These are phyloP conservation scores for Phlebiopsis flavidoalba DNA, from an alignment of 768 basidiomycete genomes.

Conservation along the genomic window DNA sequence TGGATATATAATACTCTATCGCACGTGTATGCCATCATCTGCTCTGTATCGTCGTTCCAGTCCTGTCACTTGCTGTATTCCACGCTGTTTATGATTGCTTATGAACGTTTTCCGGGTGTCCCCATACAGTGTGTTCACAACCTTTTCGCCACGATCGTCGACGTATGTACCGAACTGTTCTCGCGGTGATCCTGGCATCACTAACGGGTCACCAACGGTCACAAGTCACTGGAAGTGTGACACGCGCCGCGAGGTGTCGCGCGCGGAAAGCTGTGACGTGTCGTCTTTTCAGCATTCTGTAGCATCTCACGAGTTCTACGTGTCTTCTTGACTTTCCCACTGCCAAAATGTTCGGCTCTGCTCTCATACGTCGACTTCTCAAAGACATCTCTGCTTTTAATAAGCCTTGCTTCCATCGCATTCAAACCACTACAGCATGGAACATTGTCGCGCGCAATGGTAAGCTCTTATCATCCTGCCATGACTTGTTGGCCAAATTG, in stretches of 20 bases:
- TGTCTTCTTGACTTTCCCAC: not conserved
- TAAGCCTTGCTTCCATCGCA: constrained; percentile 63
- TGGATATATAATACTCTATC: not conserved
- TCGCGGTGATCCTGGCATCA: not conserved
- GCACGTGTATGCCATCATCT: constrained; percentile 4
- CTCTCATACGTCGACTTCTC: constrained; percentile 47
- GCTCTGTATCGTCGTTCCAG: not conserved
- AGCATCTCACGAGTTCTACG: not conserved
- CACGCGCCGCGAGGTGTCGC: not conserved
- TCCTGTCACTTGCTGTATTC: not conserved
- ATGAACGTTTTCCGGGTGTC: not conserved
- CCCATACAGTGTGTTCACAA: no score
- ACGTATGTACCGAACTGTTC: no score
- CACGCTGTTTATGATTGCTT: not conserved
- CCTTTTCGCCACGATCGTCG: no score
- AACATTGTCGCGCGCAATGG: constrained; percentile 93
- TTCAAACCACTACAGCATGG: constrained; percentile 97
- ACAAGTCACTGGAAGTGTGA: constrained; percentile 1
- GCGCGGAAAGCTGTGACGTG: constrained; percentile 2
- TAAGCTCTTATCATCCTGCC: constrained; percentile 30
- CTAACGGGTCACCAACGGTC: constrained; percentile 2
- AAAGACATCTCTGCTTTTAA: constrained; percentile 60
- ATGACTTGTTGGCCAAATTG: not conserved
- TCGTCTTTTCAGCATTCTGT: not conserved
- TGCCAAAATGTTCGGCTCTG: constrained; percentile 24